Evolutionary conservation across 2,329 filamentous ascomycete genomes (phyloP).

Genomic region (Emergomyces pasteurianus): DNA sequence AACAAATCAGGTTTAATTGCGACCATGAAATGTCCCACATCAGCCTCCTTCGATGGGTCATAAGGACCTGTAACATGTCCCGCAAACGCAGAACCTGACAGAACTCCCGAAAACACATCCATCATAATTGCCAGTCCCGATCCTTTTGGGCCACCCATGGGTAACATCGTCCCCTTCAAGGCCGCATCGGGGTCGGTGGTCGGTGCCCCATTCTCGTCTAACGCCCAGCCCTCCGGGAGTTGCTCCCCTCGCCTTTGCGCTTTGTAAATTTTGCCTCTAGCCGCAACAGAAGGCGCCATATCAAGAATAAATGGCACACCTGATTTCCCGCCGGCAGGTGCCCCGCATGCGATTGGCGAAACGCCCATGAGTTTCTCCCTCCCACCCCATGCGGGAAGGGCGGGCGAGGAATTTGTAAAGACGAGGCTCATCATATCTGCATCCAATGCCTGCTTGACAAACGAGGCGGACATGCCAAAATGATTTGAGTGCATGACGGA

Average conservation of each 20-base stretch:
- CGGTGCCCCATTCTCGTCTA: constrained; percentile 56
- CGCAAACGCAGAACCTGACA: constrained; percentile 68
- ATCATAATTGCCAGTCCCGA: constrained; percentile 71
- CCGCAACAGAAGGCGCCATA: constrained; percentile 36
- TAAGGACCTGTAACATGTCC: constrained; percentile 68
- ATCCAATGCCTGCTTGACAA: constrained; percentile 66
- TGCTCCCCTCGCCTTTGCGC: constrained; percentile 31
- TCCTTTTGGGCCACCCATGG: constrained; percentile 76
- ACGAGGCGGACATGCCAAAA: constrained; percentile 73
- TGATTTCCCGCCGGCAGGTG: constrained; percentile 45
- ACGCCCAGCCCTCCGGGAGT: constrained; percentile 51
- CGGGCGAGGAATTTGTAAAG: constrained; percentile 61
- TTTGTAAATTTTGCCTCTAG: constrained; percentile 36
- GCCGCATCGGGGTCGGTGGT: constrained; percentile 62
- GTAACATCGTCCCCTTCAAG: constrained; percentile 63
- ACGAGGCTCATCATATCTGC: constrained; percentile 58
- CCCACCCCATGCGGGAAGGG: constrained; percentile 59
- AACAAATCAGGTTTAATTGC: constrained; percentile 65
- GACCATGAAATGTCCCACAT: constrained; percentile 64
- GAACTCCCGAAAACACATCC: constrained; percentile 71
- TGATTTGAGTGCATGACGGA: constrained; percentile 67
- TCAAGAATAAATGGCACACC: constrained; percentile 46
- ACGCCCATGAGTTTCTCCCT: constrained; percentile 59
- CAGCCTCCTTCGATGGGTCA: constrained; percentile 47
- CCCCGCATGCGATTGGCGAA: constrained; percentile 61